A percentile compares a stretch with the other conserved stretches of the same genome.
Conservation (phyloP, 257 asterid genomes). For the Nicotiana noctiflora region DNA sequence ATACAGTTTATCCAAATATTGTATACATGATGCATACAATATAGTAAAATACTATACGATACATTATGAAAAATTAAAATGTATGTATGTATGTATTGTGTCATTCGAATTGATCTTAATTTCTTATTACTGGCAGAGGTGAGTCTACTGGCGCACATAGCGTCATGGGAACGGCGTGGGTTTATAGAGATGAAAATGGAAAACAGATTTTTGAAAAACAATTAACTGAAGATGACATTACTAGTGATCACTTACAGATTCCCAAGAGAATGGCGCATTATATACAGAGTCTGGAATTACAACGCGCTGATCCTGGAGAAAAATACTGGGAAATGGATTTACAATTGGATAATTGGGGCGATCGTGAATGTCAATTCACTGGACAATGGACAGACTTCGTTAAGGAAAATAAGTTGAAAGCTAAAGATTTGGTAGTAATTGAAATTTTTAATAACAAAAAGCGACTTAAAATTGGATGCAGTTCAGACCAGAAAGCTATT, state of each 20-base stretch:
- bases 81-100: background rate
- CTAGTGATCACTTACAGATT: background rate
- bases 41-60: too few species aligned
- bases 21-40: too few species aligned
- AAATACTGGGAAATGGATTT: background rate
- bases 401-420: background rate
- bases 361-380: background rate
- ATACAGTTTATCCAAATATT: too few species aligned
- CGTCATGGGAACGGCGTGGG: background rate
- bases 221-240: background rate
- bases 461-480: background rate
- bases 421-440: background rate
- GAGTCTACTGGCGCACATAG: background rate
- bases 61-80: too few species aligned
- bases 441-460: background rate
- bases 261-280: background rate
- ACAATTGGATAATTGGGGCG: background rate
- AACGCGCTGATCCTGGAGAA: background rate
- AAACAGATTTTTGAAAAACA: background rate
- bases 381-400: conserved; percentile 3
- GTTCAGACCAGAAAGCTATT: background rate
- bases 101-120: background rate
- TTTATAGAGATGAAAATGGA: background rate
- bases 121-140: background rate
- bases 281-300: conserved; percentile 1